Evolutionary conservation across 495 filamentous ascomycete species (phyloP), one percentile per base, ranked within the genome.

Genomic region (Daldinia vernicosa): DNA sequence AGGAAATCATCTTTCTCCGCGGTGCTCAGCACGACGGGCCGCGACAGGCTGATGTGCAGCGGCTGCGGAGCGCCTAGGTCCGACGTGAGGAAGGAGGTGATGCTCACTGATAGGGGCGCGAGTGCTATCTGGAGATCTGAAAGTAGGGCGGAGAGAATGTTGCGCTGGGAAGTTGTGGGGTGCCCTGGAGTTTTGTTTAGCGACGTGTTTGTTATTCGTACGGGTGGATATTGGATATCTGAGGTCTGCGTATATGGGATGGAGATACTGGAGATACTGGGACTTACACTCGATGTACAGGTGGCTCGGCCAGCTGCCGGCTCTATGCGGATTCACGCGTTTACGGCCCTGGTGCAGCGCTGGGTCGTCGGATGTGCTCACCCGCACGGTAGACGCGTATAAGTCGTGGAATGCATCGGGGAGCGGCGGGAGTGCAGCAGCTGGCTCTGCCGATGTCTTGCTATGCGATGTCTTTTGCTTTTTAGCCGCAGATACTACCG

Each of bases 231-330:
- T n/a, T n/a, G n/a, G 6, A 22, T 6, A 15, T 33, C 32, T 33
- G 9, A 33, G 8, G 9, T 33, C 32, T 33, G 32, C 32, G 22
- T 14, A n/a, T 22, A 19, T 45, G 40, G n/a, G n/a, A n/a, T n/a
- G n/a, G n/a, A n/a, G n/a, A n/a, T n/a, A n/a, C n/a, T n/a, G n/a
- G 15, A 6, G 9, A 32, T 32, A 24, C 26, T n/a, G n/a, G 32
- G 55, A 76, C 89, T 77, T 84, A 95, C 95, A 99, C 83, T 98
- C 95, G 61, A 98, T 83, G 78, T 96, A 99, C 22, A 98, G 72
- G 78, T 97, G 94, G 17, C 89, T 93, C 1, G 95, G 92, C 95
- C 95, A 99, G 80, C 92, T 92, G 24, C 95, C 95, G 57, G 91
- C 87, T 12, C 95, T 81, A 79, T 99, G 95, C 2, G 95, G 94